Conservation (phyloP, 2,329 filamentous ascomycete species). For the Clonostachys rhizophaga region DNA sequence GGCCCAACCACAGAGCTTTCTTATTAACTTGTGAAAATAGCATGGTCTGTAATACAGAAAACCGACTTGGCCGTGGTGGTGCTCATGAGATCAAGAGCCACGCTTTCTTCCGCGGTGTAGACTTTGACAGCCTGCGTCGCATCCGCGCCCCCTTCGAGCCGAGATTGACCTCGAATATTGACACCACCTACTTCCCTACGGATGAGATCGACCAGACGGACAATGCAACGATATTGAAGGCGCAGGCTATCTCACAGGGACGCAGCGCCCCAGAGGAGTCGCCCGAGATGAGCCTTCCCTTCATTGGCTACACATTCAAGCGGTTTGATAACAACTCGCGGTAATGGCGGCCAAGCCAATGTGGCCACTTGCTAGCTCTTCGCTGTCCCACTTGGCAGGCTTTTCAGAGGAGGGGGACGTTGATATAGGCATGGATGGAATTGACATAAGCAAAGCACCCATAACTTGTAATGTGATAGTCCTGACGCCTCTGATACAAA, state of each 20-base stretch:
- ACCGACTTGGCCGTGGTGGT: constrained; percentile 82
- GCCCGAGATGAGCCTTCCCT: constrained; percentile 92
- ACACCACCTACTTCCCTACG: constrained; percentile 97
- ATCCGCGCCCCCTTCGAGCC: constrained; percentile 97
- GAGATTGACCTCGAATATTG: constrained; percentile 85
- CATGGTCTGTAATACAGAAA: constrained; percentile 89
- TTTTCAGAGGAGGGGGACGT: too few species aligned
- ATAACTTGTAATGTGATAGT: too few species aligned
- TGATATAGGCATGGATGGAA: too few species aligned
- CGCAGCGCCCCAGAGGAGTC: constrained; percentile 64
- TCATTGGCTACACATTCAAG: constrained; percentile 70
- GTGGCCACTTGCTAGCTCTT: too few species aligned
- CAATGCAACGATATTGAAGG: constrained; percentile 80
- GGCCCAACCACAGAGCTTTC: too few species aligned
- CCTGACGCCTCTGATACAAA: too few species aligned
- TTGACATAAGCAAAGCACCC: too few species aligned
- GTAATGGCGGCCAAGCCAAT: constrained; percentile 24
- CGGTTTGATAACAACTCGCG: constrained; percentile 76
- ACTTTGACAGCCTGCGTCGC: constrained; percentile 86
- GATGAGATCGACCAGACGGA: constrained; percentile 98
- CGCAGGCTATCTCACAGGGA: constrained; percentile 70
- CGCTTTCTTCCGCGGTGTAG: constrained; percentile 93
- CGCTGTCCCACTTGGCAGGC: too few species aligned
- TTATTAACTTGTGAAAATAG: constrained; percentile 35
- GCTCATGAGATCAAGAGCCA: constrained; percentile 92